Base-by-base conservation (phyloP, 371 early-diverging fungal genomes). In the Capillidium heterosporum region DNA sequence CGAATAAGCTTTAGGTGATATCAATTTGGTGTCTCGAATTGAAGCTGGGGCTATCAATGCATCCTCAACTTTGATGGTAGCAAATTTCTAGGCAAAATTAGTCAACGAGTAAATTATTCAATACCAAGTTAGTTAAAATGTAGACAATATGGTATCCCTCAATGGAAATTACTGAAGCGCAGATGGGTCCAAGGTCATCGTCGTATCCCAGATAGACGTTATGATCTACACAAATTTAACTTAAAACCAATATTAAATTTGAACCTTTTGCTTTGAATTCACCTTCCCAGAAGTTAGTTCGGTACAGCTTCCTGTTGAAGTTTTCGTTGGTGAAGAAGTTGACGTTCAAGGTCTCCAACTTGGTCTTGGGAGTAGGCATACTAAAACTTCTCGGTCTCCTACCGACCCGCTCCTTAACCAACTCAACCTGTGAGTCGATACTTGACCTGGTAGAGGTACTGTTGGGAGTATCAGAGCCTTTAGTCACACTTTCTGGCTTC, bases 121-220 rank as follows among this genome's bases (percentile, higher is more conserved):
- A 54, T 41, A 42, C 42, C 46, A n/a, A 56, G 21, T 42, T 56
- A 21, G 56, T 29, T 29, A 23, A n/a, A 23, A 56, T 46, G 42
- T 47, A 47, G 23, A 56, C 56, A 15, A 46, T 26, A 56, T 56
- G 28, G 5, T 29, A 41, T 2, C 26, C n/a, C 3, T 56, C 56
- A 27, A 26, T 26, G 19, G 41, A 21, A 26, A 28, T 7, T 42
- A 56, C 17, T n/a, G 56, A 46, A 31, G 42, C 29, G 31, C 43
- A 56, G 15, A 56, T 29, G 21, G 56, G 56, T 17, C 56, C 56
- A 3, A 56, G 31, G 31, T 56, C 56, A 26, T 56, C 56, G 31
- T 56, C 56, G 19, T 56, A 56, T 8, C 56, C 56, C 24, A 56
- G 8, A 44, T 44, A 56, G 21, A 53, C 39, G 11, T 53, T 53